Percentiles rank a stretch among this genome's conserved stretches.
phyloP scores from a whole-genome alignment of 78 protist species.

The Pigoraptor vietnamica region DNA sequence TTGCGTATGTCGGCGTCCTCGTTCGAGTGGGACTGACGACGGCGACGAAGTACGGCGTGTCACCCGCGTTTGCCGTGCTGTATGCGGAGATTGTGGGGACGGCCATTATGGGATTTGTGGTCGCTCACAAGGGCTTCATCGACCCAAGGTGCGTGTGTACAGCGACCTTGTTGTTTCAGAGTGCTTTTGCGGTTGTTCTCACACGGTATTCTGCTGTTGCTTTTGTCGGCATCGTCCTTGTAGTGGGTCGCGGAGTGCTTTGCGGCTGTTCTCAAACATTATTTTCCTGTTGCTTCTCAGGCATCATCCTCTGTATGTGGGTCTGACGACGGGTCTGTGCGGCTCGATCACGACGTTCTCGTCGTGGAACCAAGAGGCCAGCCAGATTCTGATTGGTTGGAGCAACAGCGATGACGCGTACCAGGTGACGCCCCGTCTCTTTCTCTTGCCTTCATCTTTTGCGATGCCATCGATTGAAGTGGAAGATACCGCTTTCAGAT shows the following conservation, averaged over 20 bases:
- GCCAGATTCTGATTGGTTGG: not conserved
- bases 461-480: no score
- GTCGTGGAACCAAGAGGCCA: not conserved
- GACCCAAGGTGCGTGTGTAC: not conserved
- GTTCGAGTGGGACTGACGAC: not conserved
- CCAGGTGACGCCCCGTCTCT: no score
- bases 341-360: not conserved
- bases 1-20: not conserved
- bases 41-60: not conserved
- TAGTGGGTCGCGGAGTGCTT: no score
- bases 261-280: no score
- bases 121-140: not conserved
- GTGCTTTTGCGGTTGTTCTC: no score
- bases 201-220: no score
- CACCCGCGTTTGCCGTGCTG: not conserved
- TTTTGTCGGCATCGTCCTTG: no score
- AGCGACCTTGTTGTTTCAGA: no score
- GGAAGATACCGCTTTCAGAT: no score
- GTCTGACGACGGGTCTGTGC: not conserved
- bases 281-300: no score
- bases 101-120: not conserved
- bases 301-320: not conserved
- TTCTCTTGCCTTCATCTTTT: no score
- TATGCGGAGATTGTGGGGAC: not conserved
- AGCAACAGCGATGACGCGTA: not conserved